phyloP scores from a whole-genome alignment of 2,329 filamentous ascomycete genomes.

The Diaporthe nobilis region DNA sequence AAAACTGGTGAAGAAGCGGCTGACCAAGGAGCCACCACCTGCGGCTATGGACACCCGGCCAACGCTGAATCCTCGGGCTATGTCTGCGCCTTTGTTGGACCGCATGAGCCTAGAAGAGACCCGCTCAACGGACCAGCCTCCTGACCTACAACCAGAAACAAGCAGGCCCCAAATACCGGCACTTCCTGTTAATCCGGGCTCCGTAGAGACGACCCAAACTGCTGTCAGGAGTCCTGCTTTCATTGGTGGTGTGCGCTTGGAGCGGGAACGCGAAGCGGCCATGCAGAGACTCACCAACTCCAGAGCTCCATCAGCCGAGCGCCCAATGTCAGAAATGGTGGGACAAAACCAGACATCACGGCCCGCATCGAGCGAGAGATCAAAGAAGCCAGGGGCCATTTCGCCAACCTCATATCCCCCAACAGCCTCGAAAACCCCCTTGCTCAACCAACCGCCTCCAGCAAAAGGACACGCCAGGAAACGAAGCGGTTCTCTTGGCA shows the following conservation, averaged over 20 bases:
- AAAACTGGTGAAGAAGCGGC: slow-evolving; percentile 55
- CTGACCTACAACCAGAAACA: slow-evolving; percentile 41
- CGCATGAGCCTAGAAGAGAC: slow-evolving; percentile 27
- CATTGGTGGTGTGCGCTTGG: slow-evolving; percentile 60
- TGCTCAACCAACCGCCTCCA: slow-evolving; percentile 34
- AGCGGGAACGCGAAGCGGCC: slow-evolving; percentile 56
- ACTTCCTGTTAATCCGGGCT: slow-evolving; percentile 24
- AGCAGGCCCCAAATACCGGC: background rate
- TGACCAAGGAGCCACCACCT: slow-evolving; percentile 54
- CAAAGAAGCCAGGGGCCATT: slow-evolving; percentile 36
- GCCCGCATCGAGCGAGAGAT: slow-evolving; percentile 23
- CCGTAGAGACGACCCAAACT: slow-evolving; percentile 29
- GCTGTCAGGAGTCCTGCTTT: slow-evolving; percentile 49
- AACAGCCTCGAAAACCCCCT: slow-evolving; percentile 39
- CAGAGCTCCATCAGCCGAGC: slow-evolving; percentile 37
- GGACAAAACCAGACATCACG: slow-evolving; percentile 11
- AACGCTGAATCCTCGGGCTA: slow-evolving; percentile 33
- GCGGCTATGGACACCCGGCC: slow-evolving; percentile 44
- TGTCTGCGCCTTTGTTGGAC: slow-evolving; percentile 39
- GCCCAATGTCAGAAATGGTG: slow-evolving; percentile 24
- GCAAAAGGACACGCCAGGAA: slow-evolving; percentile 31
- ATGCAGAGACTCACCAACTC: slow-evolving; percentile 37
- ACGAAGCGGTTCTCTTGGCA: slow-evolving; percentile 34
- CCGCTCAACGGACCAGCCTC: slow-evolving; percentile 41
- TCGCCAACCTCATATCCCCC: slow-evolving; percentile 40